phyloP scores from a whole-genome alignment of 768 basidiomycete species.

The Amanita polypyramis region DNA sequence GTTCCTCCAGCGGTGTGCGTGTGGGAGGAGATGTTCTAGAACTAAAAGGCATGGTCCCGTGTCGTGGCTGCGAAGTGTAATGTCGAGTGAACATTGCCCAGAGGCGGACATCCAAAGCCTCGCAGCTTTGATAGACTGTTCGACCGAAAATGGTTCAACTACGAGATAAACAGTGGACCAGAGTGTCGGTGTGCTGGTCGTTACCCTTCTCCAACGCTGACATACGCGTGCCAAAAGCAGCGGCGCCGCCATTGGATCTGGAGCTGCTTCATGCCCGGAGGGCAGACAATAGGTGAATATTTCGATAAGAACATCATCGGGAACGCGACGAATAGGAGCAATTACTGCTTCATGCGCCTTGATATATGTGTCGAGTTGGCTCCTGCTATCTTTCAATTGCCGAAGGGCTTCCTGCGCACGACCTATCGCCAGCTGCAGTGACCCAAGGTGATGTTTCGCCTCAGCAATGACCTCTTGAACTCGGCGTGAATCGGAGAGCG shows the following conservation, averaged over 20 bases:
- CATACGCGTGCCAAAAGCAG: conserved; percentile 15
- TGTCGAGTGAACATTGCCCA: neutral
- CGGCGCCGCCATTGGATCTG: conserved; percentile 11
- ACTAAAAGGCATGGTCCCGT: neutral
- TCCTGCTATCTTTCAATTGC: neutral
- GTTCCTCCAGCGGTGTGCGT: conserved; percentile 1
- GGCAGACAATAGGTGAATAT: conserved; percentile 16
- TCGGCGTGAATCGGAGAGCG: neutral
- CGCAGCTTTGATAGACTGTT: neutral
- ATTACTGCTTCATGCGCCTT: conserved; percentile 1
- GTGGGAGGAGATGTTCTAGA: neutral
- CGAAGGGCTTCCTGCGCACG: neutral
- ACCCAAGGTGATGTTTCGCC: neutral
- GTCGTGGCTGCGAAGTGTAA: neutral
- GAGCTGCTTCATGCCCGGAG: conserved; percentile 8
- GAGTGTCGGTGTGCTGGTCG: conserved; percentile 13
- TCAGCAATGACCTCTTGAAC: neutral
- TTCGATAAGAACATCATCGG: conserved; percentile 12
- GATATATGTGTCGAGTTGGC: neutral
- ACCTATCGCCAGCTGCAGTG: neutral
- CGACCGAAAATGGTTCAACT: neutral
- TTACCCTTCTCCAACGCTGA: conserved; percentile 13
- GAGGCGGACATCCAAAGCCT: neutral
- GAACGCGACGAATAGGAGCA: conserved; percentile 12
- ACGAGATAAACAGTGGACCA: conserved; percentile 14